Evolutionary conservation across 768 basidiomycete species (phyloP).

Genomic region (Aureoboletus auriporus): DNA sequence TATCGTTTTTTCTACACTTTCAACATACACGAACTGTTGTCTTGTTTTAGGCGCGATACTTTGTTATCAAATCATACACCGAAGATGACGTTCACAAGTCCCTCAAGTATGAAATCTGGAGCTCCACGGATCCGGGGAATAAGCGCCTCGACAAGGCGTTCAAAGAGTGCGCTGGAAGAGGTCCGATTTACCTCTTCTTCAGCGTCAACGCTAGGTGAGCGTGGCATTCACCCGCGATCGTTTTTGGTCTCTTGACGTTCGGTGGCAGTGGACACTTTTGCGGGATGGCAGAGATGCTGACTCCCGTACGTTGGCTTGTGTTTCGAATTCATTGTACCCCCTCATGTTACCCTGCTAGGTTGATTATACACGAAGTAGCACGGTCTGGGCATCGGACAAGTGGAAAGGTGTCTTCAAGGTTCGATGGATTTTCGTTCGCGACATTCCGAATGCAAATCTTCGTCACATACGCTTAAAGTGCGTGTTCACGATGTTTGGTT

Average conservation of each 20-base stretch:
- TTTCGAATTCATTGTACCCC: not conserved
- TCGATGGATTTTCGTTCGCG: slow-evolving; percentile 95
- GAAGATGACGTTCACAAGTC: slow-evolving; percentile 99
- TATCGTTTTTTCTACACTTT: slow-evolving; percentile 11
- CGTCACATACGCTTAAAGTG: slow-evolving; percentile 88
- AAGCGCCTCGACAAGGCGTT: slow-evolving; percentile 97
- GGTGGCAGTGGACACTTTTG: slow-evolving; percentile 85
- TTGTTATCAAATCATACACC: slow-evolving; percentile 98
- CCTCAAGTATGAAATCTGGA: slow-evolving; percentile 97
- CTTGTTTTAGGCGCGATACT: slow-evolving; percentile 70
- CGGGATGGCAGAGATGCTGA: slow-evolving; percentile 98
- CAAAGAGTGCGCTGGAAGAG: slow-evolving; percentile 87
- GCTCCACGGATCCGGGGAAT: slow-evolving; percentile 94
- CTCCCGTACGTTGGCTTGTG: slow-evolving; percentile 54
- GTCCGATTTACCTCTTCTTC: slow-evolving; percentile 97
- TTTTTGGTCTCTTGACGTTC: slow-evolving; percentile 8
- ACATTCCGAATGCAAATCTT: slow-evolving; percentile 86
- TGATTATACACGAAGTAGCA: slow-evolving; percentile 91
- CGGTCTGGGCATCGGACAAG: slow-evolving; percentile 99
- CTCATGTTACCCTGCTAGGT: slow-evolving; percentile 42
- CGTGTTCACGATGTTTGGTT: slow-evolving; percentile 5
- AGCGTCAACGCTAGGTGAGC: slow-evolving; percentile 85
- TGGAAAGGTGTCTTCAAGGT: slow-evolving; percentile 99
- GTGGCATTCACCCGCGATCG: slow-evolving; percentile 1
- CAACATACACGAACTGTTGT: slow-evolving; percentile 1